phyloP scores from a whole-genome alignment of 1,284 basidiomycete species.

The Melanopsichium pennsylvanicum region DNA sequence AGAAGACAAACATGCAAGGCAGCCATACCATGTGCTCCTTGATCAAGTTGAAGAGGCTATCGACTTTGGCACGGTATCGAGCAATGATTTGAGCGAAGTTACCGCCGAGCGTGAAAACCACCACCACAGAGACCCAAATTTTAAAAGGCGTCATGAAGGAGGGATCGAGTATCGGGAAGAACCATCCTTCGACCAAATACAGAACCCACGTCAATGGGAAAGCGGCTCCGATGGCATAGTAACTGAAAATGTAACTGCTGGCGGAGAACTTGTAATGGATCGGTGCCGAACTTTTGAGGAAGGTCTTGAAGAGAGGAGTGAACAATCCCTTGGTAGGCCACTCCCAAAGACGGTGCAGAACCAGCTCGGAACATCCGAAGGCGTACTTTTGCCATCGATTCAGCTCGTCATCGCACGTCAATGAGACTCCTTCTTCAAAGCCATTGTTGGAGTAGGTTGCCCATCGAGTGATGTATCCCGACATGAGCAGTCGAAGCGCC shows the following conservation, averaged over 20 bases:
- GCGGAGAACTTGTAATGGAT: constrained; percentile 79
- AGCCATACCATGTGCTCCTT: constrained; percentile 77
- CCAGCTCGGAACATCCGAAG: constrained; percentile 71
- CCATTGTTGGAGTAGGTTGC: constrained; percentile 80
- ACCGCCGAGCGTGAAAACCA: constrained; percentile 78
- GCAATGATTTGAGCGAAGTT: constrained; percentile 77
- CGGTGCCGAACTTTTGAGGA: constrained; percentile 71
- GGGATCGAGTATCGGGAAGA: constrained; percentile 74
- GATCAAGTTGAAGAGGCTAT: constrained; percentile 70
- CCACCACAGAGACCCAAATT: constrained; percentile 77
- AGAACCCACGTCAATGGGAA: constrained; percentile 75
- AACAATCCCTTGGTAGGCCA: constrained; percentile 80
- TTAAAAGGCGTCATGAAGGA: constrained; percentile 71
- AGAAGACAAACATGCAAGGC: constrained; percentile 70
- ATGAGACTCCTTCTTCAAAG: constrained; percentile 84
- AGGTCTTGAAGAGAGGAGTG: constrained; percentile 76
- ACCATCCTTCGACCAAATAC: constrained; percentile 76
- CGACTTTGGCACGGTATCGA: constrained; percentile 77
- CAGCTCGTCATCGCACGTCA: constrained; percentile 76
- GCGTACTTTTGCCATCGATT: constrained; percentile 88
- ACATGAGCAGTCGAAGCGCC: constrained; percentile 68
- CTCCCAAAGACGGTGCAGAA: constrained; percentile 68
- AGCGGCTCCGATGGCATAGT: constrained; percentile 80
- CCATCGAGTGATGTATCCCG: constrained; percentile 79
- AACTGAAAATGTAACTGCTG: constrained; percentile 75